Evolutionary conservation across 768 basidiomycete species (phyloP).

Genomic region (Psilocybe cyanescens): DNA sequence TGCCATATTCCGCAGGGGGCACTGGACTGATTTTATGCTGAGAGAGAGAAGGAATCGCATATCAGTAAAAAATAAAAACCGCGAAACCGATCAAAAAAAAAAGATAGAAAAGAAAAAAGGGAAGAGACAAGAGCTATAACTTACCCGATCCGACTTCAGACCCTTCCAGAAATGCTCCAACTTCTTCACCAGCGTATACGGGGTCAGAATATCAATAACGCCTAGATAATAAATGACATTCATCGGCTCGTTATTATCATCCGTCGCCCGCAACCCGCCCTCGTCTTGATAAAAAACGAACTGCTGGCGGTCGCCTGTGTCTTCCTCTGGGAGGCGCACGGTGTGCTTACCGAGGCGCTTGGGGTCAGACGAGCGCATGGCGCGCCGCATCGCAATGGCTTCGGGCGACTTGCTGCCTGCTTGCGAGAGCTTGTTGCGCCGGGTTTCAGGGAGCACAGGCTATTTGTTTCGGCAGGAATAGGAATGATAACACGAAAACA

Average conservation of each 20-base stretch:
- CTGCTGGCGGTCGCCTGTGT: slow-evolving; percentile 67
- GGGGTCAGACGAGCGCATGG: slow-evolving; percentile 82
- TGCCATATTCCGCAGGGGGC: slow-evolving; percentile 83
- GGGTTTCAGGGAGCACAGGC: slow-evolving; percentile 69
- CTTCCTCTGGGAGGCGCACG: slow-evolving; percentile 63
- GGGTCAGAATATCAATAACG: slow-evolving; percentile 96
- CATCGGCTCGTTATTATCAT: slow-evolving; percentile 76
- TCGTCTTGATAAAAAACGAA: slow-evolving; percentile 98
- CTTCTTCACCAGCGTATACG: slow-evolving; percentile 78
- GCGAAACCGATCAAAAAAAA: not conserved
- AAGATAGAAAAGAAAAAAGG: not conserved
- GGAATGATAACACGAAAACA: not conserved
- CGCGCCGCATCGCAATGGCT: slow-evolving; percentile 83
- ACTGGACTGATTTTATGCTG: slow-evolving; percentile 97
- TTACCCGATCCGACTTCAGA: slow-evolving; percentile 77
- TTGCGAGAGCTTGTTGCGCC: slow-evolving; percentile 64
- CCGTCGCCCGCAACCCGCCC: slow-evolving; percentile 88
- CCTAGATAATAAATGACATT: slow-evolving; percentile 93
- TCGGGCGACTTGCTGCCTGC: slow-evolving; percentile 63
- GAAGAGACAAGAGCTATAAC: slow-evolving; percentile 33
- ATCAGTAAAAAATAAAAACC: not conserved
- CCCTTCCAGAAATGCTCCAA: slow-evolving; percentile 94
- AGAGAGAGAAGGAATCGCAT: slow-evolving; percentile 8
- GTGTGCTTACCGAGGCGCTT: slow-evolving; percentile 58
- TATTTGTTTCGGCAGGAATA: slow-evolving; percentile 26